Evolutionary conservation across 345 rosid species (phyloP), one percentile per base, ranked within the genome.

Genomic region (Gossypium raimondii): DNA sequence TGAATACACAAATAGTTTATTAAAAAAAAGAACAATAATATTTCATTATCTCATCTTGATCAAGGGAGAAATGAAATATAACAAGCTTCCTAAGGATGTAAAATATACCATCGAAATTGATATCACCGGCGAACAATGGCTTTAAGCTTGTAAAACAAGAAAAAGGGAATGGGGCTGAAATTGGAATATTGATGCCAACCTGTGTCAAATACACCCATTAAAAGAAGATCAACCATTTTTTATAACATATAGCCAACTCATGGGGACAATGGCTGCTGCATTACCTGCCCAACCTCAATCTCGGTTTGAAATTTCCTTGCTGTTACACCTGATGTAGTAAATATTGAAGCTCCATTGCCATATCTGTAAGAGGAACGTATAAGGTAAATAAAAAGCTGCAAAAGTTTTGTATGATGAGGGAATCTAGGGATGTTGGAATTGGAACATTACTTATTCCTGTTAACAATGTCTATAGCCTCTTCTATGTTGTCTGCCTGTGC

Each of bases 301-400:
- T 90, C 96, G 13, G 86, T 81, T 79, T 89, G 96, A 79, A 90
- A 90, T 78, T 89, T 90, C 82, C 96, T 85, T 4, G 96, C 96
- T 75, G 90, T 86, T 72, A 75, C 82, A 63, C 88, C 89, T 56
- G 93, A 89, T 69, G 88, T 47, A 5, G 96, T 90, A 78, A 90
- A 90, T 74, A 90, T 85, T 63, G 93, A 80, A 80, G 93, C 93
- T 77, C 93, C 93, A 73, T 83, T 86, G 55, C 91, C 89, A 75
- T 87, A 89, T 56, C 96, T 90, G 86, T 44, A 70, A 43, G 64
- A 69, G 2, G 22, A 72, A 52, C 24, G 8, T 2, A 5, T 41
- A 43, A 53, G 38, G 48, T 1, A 73, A 59, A 67, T 52, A 55
- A 11, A 55, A 59, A 44, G 22, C 74, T 52, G 25, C 24, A 65